These are phyloP conservation scores for Ophiosphaerella narmari DNA, from an alignment of 2,329 filamentous ascomycete genomes.

Conservation along the genomic window DNA sequence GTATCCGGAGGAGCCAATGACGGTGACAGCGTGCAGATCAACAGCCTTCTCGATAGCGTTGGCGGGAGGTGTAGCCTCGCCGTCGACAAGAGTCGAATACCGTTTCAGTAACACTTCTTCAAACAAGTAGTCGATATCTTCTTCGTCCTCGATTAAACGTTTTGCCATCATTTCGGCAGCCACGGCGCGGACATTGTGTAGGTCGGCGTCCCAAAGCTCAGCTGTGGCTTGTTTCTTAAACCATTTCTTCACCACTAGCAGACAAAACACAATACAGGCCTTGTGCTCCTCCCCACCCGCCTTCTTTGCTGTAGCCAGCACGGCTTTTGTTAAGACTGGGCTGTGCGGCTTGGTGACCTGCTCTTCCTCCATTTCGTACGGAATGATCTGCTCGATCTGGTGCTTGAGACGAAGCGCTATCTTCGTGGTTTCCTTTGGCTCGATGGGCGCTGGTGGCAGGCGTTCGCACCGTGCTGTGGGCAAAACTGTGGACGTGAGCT, in stretches of 20 bases:
- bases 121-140: slow-evolving; percentile 77
- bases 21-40: slow-evolving; percentile 83
- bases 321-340: slow-evolving; percentile 77
- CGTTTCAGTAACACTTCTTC: slow-evolving; percentile 83
- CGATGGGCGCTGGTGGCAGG: slow-evolving; percentile 67
- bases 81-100: slow-evolving; percentile 79
- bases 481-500: slow-evolving; percentile 59
- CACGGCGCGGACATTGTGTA: slow-evolving; percentile 76
- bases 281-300: slow-evolving; percentile 77
- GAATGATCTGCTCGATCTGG: slow-evolving; percentile 84
- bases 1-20: slow-evolving; percentile 92
- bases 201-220: slow-evolving; percentile 90
- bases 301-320: slow-evolving; percentile 78
- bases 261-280: slow-evolving; percentile 81
- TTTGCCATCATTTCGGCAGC: slow-evolving; percentile 95
- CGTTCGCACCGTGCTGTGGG: slow-evolving; percentile 64
- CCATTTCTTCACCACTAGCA: slow-evolving; percentile 75
- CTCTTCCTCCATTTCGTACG: slow-evolving; percentile 82
- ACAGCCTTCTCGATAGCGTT: slow-evolving; percentile 95
- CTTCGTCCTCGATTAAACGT: slow-evolving; percentile 81
- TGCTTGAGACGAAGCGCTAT: slow-evolving; percentile 88
- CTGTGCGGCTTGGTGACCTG: slow-evolving; percentile 81
- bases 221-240: slow-evolving; percentile 77
- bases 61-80: slow-evolving; percentile 71
- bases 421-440: slow-evolving; percentile 82